Evolutionary conservation across 2,329 filamentous ascomycete genomes (phyloP).

Genomic region (Neofusicoccum parvum): DNA sequence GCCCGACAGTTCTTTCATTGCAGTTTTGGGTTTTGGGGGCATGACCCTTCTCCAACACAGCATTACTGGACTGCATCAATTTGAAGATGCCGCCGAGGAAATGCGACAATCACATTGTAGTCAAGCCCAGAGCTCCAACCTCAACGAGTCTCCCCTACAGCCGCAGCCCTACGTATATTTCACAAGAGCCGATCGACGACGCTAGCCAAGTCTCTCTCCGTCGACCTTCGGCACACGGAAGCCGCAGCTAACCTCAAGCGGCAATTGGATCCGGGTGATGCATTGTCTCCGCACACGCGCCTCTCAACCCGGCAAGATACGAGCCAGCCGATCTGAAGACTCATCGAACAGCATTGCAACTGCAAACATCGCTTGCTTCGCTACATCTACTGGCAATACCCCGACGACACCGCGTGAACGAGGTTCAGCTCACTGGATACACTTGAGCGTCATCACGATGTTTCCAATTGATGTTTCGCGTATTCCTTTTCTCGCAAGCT

Average conservation of each 20-base stretch:
- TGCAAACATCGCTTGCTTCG: background rate
- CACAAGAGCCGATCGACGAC: background rate
- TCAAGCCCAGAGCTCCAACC: too few species aligned
- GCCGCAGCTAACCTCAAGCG: constrained; percentile 6
- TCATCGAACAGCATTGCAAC: background rate
- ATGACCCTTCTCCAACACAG: too few species aligned
- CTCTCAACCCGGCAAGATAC: background rate
- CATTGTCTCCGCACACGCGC: constrained; percentile 5
- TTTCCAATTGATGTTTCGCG: background rate
- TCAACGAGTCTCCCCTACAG: background rate
- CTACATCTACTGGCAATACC: background rate
- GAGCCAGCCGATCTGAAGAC: background rate
- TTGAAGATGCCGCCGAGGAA: too few species aligned
- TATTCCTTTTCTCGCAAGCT: background rate
- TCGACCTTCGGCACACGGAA: background rate
- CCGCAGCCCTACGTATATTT: background rate
- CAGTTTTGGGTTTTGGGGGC: too few species aligned
- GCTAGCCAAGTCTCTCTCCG: background rate
- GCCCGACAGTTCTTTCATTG: too few species aligned
- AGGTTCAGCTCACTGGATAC: background rate
- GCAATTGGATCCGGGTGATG: constrained; percentile 5
- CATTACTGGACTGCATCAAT: too few species aligned
- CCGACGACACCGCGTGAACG: background rate
- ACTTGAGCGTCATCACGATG: background rate
- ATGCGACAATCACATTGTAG: too few species aligned